Evolutionary conservation across 371 early-diverging fungal genomes (phyloP).

Genomic region (Circinella minor): DNA sequence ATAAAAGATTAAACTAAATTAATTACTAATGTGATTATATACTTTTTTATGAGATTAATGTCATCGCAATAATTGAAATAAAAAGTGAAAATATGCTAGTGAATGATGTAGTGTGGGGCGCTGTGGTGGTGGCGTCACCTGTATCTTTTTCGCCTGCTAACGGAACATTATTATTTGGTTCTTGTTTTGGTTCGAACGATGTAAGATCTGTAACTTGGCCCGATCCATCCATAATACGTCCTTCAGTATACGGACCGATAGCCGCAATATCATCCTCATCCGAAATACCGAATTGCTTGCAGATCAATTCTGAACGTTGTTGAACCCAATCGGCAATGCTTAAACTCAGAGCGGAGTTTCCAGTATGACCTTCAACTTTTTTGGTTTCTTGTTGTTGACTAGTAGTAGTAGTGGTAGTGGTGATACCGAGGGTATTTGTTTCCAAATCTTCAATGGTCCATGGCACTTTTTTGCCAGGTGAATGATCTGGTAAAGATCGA

Average conservation of each 20-base stretch:
- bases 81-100: not conserved
- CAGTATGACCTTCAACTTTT: constrained; percentile 15
- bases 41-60: not conserved
- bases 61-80: not conserved
- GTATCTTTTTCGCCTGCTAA: not conserved
- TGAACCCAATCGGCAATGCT: constrained; percentile 38
- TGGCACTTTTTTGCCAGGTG: constrained; percentile 44
- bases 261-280: constrained; percentile 47
- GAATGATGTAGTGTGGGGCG: not conserved
- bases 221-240: constrained; percentile 19
- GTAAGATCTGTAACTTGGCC: not conserved
- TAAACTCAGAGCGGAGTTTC: constrained; percentile 17
- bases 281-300: constrained; percentile 35
- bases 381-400: no score
- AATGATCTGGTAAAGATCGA: constrained; percentile 36
- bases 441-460: constrained; percentile 50
- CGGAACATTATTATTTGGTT: not conserved
- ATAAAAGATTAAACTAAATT: no score
- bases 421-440: constrained; percentile 29
- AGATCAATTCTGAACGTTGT: constrained; percentile 33
- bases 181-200: not conserved
- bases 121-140: not conserved
- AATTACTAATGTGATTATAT: not conserved
- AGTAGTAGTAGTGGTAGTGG: constrained; percentile 10
- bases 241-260: constrained; percentile 36